These are phyloP conservation scores for Colletotrichum brevisporum DNA, from an alignment of 2,329 filamentous ascomycete species.

Conservation along the genomic window DNA sequence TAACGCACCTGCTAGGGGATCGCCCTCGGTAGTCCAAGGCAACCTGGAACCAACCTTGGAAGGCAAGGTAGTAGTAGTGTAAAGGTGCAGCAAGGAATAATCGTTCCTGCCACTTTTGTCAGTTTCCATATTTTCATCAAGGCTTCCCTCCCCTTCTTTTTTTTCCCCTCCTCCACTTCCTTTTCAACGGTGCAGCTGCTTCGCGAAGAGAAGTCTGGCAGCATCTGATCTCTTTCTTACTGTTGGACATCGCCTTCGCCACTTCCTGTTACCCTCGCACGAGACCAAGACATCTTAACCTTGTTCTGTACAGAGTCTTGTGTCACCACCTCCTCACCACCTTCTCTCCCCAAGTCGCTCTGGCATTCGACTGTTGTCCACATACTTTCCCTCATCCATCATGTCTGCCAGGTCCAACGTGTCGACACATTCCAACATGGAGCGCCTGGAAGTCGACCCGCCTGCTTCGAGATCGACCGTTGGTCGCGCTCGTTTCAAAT, in stretches of 20 bases:
- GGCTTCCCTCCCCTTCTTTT: constrained; percentile 10
- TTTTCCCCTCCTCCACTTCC: background rate
- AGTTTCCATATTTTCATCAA: constrained; percentile 13
- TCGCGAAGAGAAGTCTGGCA: background rate
- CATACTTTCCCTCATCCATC: constrained; percentile 31
- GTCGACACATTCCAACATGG: constrained; percentile 40
- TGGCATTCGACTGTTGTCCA: constrained; percentile 8
- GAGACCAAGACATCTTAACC: constrained; percentile 39
- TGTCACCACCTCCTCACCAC: constrained; percentile 29
- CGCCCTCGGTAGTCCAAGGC: too few species aligned
- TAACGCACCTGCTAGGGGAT: constrained; percentile 16
- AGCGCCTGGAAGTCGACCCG: constrained; percentile 33
- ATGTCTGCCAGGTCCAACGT: constrained; percentile 27
- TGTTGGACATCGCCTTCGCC: constrained; percentile 2
- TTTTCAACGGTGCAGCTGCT: constrained; percentile 22
- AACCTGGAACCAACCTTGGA: too few species aligned
- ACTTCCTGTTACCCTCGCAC: constrained; percentile 18
- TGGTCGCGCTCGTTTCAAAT: constrained; percentile 44
- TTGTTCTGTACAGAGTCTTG: constrained; percentile 37
- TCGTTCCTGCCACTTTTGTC: constrained; percentile 13
- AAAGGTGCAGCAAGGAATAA: constrained; percentile 27
- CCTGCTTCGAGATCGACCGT: constrained; percentile 22
- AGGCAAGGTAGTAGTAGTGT: too few species aligned
- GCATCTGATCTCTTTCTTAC: background rate
- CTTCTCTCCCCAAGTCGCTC: constrained; percentile 26